phyloP scores from a whole-genome alignment of 2,329 filamentous ascomycete genomes.

The Celoporthe dispersa region DNA sequence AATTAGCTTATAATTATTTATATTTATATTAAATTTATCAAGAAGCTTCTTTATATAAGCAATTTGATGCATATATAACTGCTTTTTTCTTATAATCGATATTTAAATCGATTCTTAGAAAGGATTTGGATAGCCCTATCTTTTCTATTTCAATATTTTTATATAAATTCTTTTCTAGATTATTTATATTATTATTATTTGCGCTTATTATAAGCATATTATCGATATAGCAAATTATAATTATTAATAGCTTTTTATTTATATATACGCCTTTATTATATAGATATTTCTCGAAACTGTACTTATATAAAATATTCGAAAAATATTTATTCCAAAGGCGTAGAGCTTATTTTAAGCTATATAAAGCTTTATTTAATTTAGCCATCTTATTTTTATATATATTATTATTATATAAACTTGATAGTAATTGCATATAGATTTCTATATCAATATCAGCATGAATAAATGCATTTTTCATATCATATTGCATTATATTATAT shows the following conservation, averaged over 20 bases:
- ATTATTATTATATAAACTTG: conserved; percentile 18
- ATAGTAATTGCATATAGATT: conserved; percentile 24
- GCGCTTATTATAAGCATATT: conserved; percentile 9
- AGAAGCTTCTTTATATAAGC: too few relatives aligned
- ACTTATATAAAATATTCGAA: neutral
- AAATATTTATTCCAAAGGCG: conserved; percentile 11
- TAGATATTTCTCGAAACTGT: too few relatives aligned
- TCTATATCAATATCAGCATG: conserved; percentile 25
- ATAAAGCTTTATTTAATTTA: conserved; percentile 6
- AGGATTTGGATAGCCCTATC: too few relatives aligned
- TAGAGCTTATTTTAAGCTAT: conserved; percentile 3
- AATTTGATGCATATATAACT: too few relatives aligned
- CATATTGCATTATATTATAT: conserved; percentile 19
- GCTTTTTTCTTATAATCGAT: too few relatives aligned
- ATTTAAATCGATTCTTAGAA: too few relatives aligned
- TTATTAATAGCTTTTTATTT: too few relatives aligned
- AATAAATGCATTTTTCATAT: conserved; percentile 27
- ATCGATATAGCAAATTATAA: conserved; percentile 15
- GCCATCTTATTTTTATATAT: neutral
- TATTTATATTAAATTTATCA: too few relatives aligned
- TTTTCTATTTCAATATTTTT: too few relatives aligned
- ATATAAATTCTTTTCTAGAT: conserved; percentile 12
- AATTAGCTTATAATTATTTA: too few relatives aligned
- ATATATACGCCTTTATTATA: too few relatives aligned
- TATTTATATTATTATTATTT: conserved; percentile 16